Base-by-base conservation (phyloP, 2,329 filamentous ascomycete species). In the Phialocephala subalpina region DNA sequence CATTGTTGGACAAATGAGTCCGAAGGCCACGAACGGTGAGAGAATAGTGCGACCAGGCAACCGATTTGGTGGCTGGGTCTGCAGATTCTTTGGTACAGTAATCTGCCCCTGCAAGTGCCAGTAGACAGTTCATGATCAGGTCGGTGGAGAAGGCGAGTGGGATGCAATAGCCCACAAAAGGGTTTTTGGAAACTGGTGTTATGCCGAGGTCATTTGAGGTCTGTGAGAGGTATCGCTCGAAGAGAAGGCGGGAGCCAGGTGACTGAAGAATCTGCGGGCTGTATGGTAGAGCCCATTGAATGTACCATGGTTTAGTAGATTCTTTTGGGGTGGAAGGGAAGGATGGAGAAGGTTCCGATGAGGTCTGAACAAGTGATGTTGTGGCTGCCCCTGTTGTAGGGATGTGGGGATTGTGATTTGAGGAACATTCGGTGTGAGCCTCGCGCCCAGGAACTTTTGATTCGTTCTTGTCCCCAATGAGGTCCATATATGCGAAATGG, bases 151-250 rank as follows among this genome's bases (percentile, higher is more conserved):
- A 55, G 14, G 63, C 63, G 27, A 64, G 58, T 35, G 63, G 63
- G 38, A 64, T 16, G 7, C 60, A 38, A 16, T 60, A 61, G 9
- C 40, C 25, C 6, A 61, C 35, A 16, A 64, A 64, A 2, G 63
- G 63, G 22, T 64, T 64, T 12, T 29, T 47, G 2, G 38, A 5
- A 16, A 49, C 27, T 38, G 38, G 8, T 2, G 58, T 60, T 12
- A 45, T 56, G 22, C 63, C 58, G 14, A 64, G 58, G 3, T 60
- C 36, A 56, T 57, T 60, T 7, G 25, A 64, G 36, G 63, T 64
- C 29, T 57, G 47, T 3, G 57, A 64, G 8, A 64, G n/a, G 18
- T 64, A 64, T 49, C 63, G 63, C 11, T 64, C 63, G 40, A 64
- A 64, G 2, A 64, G 58, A 3, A 64, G 33, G 25, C 63, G 63